Base-by-base conservation (phyloP, 2,329 filamentous ascomycete genomes). In the Aureobasidium sp. region DNA sequence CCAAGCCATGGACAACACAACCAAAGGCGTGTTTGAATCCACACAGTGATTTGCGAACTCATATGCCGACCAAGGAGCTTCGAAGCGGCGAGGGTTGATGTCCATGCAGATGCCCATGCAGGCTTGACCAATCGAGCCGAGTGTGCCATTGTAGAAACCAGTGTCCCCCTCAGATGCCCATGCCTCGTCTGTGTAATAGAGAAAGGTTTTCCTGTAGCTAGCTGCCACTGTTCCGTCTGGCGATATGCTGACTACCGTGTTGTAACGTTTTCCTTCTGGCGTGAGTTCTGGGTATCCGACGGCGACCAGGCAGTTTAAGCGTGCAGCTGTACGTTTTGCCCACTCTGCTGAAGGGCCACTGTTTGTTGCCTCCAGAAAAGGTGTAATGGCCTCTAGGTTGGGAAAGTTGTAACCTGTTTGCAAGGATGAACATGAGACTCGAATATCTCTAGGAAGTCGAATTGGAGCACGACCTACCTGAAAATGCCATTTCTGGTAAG, bases 1-100 rank as follows among this genome's bases (percentile, higher is more conserved):
- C 89, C 88, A 93, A 0, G 89, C 88, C 89, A 92, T 92, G 4
- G 82, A 84, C 0, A 93, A 65, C 35, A 91, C 82, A 1, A 89
- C 84, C 0, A 92, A 64, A 15, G 84, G 83, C 0, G 86, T 81
- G 0, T 78, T 68, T 0, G 74, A 73, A 1, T 82, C 73, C 0
- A 90, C 69, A 6, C 86, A 75, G 45, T 88, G 83, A 25, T 75
- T 80, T 1, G 73, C 77, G 65, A 76, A 84, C 66, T 87, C 84
- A 68, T 81, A 86, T 3, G 74, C 77, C 2, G 75, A 76, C 74
- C 79, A 85, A 0, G 83, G 79, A 1, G 82, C 78, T 40, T 77
- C 73, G 69, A 86, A 86, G 46, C 77, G 78, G 72, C 85, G 82
- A 0, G 84, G 84, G 65, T 87, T 87, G 68, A 87, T 79, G 63